Percentiles rank a stretch among this genome's conserved stretches.
Conservation (phyloP, 495 filamentous ascomycete species). For the Hyaloscypha hepaticicola region DNA sequence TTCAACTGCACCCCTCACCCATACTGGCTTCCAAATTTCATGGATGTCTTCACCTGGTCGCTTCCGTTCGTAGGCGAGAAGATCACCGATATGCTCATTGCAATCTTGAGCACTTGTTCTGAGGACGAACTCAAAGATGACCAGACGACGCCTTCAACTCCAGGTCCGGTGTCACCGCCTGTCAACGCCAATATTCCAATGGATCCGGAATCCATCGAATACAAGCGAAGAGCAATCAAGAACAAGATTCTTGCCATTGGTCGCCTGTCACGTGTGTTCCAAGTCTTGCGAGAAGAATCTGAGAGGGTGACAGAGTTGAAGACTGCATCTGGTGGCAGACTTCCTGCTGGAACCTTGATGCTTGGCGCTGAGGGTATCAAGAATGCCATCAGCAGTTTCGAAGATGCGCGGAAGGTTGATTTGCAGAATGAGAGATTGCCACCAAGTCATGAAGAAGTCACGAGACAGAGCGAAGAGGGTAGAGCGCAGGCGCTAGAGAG, state of each 20-base stretch:
- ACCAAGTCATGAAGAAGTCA: constrained; percentile 88
- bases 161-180: constrained; percentile 70
- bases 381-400: constrained; percentile 95
- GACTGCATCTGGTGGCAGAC: constrained; percentile 88
- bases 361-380: constrained; percentile 98
- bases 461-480: constrained; percentile 73
- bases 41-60: constrained; percentile 99
- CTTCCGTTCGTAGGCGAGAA: constrained; percentile 98
- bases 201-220: constrained; percentile 83
- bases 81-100: constrained; percentile 99
- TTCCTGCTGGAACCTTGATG: constrained; percentile 96
- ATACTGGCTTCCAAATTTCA: constrained; percentile 99
- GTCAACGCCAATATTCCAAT: constrained; percentile 40
- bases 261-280: constrained; percentile 95
- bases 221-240: constrained; percentile 93
- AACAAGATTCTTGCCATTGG: constrained; percentile 99
- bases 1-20: constrained; percentile 99
- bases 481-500: constrained; percentile 79
- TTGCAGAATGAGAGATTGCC: constrained; percentile 93
- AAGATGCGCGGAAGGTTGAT: constrained; percentile 98
- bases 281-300: constrained; percentile 95
- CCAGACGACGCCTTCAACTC: constrained; percentile 46
- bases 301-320: constrained; percentile 97
- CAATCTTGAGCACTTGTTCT: constrained; percentile 95
- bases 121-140: constrained; percentile 94